Evolutionary conservation across 2,329 filamentous ascomycete species (phyloP).

Genomic region (Colletotrichum sp.): DNA sequence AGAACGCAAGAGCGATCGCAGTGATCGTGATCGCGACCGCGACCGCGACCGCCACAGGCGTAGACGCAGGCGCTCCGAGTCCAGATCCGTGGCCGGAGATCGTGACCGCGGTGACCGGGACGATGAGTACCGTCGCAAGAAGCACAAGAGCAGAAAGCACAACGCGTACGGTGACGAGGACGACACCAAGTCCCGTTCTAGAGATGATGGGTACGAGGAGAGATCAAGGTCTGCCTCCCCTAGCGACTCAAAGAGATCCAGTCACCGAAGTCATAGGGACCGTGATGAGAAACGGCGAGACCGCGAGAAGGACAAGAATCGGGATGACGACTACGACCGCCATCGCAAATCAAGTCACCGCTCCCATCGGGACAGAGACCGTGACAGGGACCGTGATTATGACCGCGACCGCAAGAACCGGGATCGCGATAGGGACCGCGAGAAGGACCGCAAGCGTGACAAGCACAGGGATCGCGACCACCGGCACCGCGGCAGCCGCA

Average conservation of each 20-base stretch:
- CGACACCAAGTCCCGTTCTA: slow-evolving; percentile 40
- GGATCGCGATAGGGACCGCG: slow-evolving; percentile 30
- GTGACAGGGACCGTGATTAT: slow-evolving; percentile 38
- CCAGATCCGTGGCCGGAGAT: slow-evolving; percentile 41
- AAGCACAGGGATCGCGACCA: slow-evolving; percentile 41
- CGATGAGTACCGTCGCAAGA: slow-evolving; percentile 56
- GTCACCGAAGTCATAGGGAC: slow-evolving; percentile 67
- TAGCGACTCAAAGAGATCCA: slow-evolving; percentile 60
- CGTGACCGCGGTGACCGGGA: slow-evolving; percentile 48
- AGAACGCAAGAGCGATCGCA: slow-evolving; percentile 50
- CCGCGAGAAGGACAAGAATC: slow-evolving; percentile 43
- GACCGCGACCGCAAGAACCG: slow-evolving; percentile 45
- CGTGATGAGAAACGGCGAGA: slow-evolving; percentile 51
- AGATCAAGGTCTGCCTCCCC: slow-evolving; percentile 71
- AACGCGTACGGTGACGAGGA: slow-evolving; percentile 50
- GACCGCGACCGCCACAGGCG: slow-evolving; percentile 37
- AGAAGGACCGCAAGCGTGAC: slow-evolving; percentile 42
- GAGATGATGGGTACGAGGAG: slow-evolving; percentile 49
- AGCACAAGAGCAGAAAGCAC: slow-evolving; percentile 48
- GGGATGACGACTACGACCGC: slow-evolving; percentile 54
- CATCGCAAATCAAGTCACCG: slow-evolving; percentile 44
- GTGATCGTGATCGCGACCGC: slow-evolving; percentile 28
- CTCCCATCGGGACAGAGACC: slow-evolving; percentile 48
- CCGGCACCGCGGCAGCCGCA: slow-evolving; percentile 40
- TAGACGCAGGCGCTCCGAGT: slow-evolving; percentile 61